Percentiles rank a stretch among this genome's conserved stretches.
Evolutionary conservation across 2,329 filamentous ascomycete species (phyloP).

Genomic region (Epichloe aotearoae): DNA sequence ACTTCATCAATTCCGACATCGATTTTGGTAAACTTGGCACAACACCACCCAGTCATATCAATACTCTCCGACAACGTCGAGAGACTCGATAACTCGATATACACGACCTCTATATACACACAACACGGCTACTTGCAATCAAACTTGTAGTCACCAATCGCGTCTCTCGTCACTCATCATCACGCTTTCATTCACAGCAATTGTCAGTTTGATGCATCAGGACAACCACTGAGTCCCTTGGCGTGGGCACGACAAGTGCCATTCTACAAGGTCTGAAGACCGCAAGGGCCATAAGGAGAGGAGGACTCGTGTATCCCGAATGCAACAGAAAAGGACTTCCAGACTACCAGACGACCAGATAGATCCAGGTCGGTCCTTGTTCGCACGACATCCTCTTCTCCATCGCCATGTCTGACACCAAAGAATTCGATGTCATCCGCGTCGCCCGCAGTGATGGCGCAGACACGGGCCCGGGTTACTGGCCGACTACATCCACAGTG

Average conservation of each 20-base stretch:
- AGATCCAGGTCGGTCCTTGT: neutral
- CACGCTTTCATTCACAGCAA: neutral
- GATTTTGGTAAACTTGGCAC: too few relatives aligned
- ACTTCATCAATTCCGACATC: too few relatives aligned
- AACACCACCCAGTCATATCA: too few relatives aligned
- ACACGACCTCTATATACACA: too few relatives aligned
- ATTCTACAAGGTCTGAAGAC: neutral
- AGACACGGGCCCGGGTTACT: conserved; percentile 31
- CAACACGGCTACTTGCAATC: neutral
- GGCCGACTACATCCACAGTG: conserved; percentile 21
- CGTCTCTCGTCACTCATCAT: neutral
- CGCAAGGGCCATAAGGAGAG: neutral
- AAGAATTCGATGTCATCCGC: conserved; percentile 28
- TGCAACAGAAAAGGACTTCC: neutral
- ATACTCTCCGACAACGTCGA: too few relatives aligned
- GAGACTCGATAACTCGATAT: too few relatives aligned
- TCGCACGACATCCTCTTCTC: neutral
- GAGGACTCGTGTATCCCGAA: neutral
- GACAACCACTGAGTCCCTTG: neutral
- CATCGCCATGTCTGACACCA: conserved; percentile 19
- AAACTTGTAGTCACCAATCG: neutral
- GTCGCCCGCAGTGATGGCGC: conserved; percentile 33
- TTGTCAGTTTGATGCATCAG: neutral
- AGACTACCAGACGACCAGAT: too few relatives aligned
- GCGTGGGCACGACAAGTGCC: neutral